Evolutionary conservation across 495 filamentous ascomycete species (phyloP).

Genomic region (Umbilicaria muhlenbergii): DNA sequence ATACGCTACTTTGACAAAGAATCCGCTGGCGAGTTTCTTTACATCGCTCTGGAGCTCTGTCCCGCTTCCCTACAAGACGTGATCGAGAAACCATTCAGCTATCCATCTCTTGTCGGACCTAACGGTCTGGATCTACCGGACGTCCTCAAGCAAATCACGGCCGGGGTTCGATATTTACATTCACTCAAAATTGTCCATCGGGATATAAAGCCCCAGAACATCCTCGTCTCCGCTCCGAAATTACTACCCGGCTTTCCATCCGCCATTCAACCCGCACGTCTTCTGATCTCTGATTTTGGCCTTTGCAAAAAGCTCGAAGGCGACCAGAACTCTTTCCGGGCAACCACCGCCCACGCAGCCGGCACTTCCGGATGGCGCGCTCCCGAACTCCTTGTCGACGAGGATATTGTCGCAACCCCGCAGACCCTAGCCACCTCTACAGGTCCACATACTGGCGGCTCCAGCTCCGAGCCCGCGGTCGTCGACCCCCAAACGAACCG

Average conservation of each 20-base stretch:
- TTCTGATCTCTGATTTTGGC: conserved; percentile 94
- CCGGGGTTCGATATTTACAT: conserved; percentile 77
- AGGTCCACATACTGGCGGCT: conserved; percentile 30
- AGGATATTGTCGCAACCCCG: conserved; percentile 28
- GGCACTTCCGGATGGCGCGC: conserved; percentile 94
- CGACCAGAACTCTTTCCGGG: conserved; percentile 84
- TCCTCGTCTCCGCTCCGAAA: conserved; percentile 53
- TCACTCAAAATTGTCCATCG: conserved; percentile 89
- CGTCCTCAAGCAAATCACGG: conserved; percentile 72
- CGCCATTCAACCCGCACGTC: conserved; percentile 32
- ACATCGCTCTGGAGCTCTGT: conserved; percentile 93
- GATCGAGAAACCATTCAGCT: conserved; percentile 50
- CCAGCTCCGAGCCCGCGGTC: conserved; percentile 37
- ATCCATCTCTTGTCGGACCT: conserved; percentile 37
- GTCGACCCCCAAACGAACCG: conserved; percentile 49
- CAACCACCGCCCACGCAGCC: conserved; percentile 83
- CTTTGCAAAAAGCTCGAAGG: conserved; percentile 96
- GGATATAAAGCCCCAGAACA: conserved; percentile 95
- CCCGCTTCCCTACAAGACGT: conserved; percentile 85
- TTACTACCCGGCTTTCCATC: conserved; percentile 14
- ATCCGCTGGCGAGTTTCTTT: conserved; percentile 76
- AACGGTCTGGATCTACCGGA: conserved; percentile 38
- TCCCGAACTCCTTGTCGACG: conserved; percentile 78
- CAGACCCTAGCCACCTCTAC: conserved; percentile 1
- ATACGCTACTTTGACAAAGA: conserved; percentile 92